These are phyloP conservation scores for Aureobasidium lini DNA, from an alignment of 2,329 filamentous ascomycete genomes.

Conservation along the genomic window DNA sequence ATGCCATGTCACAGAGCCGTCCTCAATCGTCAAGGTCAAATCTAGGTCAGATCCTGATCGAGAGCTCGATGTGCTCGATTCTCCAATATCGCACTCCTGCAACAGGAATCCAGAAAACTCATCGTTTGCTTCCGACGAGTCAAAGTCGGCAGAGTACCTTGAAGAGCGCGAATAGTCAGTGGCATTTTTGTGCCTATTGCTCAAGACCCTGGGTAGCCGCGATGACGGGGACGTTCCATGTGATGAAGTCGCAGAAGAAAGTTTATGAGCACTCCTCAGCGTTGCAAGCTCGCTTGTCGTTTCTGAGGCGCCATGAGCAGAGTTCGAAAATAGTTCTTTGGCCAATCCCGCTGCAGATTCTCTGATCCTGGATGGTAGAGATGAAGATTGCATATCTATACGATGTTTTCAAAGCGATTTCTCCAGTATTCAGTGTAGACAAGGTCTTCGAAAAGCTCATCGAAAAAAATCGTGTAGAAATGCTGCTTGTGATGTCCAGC, in stretches of 20 bases:
- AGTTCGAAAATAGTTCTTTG: background rate
- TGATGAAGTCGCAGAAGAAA: background rate
- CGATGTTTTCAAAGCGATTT: background rate
- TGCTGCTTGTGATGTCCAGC: background rate
- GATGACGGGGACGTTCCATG: background rate
- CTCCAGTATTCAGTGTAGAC: background rate
- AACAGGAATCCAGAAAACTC: constrained; percentile 2
- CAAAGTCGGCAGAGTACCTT: background rate
- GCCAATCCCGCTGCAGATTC: background rate
- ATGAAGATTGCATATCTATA: background rate
- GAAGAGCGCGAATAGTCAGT: background rate
- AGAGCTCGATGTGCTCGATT: background rate
- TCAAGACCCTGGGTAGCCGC: background rate
- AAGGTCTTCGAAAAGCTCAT: background rate
- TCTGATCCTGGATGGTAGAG: background rate
- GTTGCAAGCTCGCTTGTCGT: constrained; percentile 3
- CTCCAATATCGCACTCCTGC: background rate
- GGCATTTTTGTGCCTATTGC: background rate
- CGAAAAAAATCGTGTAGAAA: background rate
- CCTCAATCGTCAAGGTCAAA: background rate
- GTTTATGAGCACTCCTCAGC: constrained; percentile 3
- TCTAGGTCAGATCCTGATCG: background rate
- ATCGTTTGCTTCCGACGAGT: background rate
- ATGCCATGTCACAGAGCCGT: background rate
- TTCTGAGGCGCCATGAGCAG: background rate